These are phyloP conservation scores for Hebeloma cylindrosporum DNA, from an alignment of 768 basidiomycete species.

Conservation along the genomic window DNA sequence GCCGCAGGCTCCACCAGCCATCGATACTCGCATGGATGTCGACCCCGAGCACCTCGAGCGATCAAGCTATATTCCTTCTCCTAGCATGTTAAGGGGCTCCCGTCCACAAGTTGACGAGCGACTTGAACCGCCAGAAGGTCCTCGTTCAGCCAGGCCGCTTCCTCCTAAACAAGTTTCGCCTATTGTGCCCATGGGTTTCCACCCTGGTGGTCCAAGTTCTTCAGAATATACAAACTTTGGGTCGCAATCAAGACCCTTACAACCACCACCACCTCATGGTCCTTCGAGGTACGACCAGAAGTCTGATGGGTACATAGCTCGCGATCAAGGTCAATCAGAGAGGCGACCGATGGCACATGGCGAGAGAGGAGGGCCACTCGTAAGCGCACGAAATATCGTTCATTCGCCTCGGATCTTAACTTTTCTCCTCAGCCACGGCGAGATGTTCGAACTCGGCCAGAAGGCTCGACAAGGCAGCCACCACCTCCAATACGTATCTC, in stretches of 20 bases:
- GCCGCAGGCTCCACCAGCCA: constrained; percentile 15
- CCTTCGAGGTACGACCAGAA: too few relatives aligned
- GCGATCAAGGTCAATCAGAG: too few relatives aligned
- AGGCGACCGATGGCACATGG: not conserved
- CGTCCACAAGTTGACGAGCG: not conserved
- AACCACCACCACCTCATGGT: too few relatives aligned
- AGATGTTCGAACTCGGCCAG: constrained; percentile 24
- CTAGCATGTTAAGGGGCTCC: not conserved
- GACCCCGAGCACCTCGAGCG: constrained; percentile 31
- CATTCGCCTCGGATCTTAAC: too few relatives aligned
- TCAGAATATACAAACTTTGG: too few relatives aligned
- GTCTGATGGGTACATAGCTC: too few relatives aligned
- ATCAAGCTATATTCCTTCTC: constrained; percentile 8
- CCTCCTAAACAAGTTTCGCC: too few relatives aligned
- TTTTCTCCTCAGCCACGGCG: constrained; percentile 15
- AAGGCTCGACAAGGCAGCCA: constrained; percentile 22
- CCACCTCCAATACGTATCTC: constrained; percentile 21
- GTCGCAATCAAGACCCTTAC: too few relatives aligned
- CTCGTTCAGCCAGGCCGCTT: too few relatives aligned
- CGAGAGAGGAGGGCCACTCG: constrained; percentile 6
- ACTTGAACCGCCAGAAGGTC: not conserved
- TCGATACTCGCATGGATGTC: constrained; percentile 28
- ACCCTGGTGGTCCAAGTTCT: too few relatives aligned
- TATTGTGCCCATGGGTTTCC: too few relatives aligned
- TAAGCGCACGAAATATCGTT: not conserved